A percentile compares a stretch with the other conserved stretches of the same genome.
phyloP scores from a whole-genome alignment of 345 rosid species.

The Eucalyptus leucophloia region DNA sequence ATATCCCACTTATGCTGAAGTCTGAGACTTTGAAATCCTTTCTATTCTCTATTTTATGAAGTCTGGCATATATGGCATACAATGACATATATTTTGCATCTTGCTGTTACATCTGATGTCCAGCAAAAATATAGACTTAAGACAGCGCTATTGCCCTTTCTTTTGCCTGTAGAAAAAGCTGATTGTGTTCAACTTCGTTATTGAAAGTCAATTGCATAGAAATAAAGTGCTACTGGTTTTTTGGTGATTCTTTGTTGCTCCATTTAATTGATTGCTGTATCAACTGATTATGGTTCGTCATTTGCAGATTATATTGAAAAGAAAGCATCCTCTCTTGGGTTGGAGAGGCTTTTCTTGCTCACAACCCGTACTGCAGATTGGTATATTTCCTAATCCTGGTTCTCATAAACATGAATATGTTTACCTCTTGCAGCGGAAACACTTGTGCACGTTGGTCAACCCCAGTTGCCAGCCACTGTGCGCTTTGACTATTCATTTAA shows the following conservation, averaged over 20 bases:
- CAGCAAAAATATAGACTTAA: not conserved
- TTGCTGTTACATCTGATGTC: not conserved
- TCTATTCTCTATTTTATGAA: not conserved
- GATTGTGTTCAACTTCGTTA: not conserved
- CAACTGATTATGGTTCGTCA: not conserved
- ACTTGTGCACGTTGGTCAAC: not conserved
- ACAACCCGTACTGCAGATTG: constrained; percentile 93
- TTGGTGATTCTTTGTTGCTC: not conserved
- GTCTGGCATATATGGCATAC: not conserved
- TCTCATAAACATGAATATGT: not conserved
- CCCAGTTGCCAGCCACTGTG: not conserved
- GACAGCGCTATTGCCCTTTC: not conserved
- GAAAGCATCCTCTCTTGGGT: constrained; percentile 62
- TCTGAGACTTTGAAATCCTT: not conserved
- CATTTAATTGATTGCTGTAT: not conserved
- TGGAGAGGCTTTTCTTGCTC: constrained; percentile 63
- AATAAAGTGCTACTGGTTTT: not conserved
- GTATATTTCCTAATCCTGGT: constrained; percentile 15
- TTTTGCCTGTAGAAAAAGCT: not conserved
- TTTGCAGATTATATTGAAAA: constrained; percentile 80
- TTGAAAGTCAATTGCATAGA: not conserved
- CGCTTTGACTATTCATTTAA: not conserved
- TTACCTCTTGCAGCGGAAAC: not conserved
- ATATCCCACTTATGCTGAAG: not conserved
- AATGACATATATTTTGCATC: not conserved